Base-by-base conservation (phyloP, 768 basidiomycete species). In the Mycena epipterygia region DNA sequence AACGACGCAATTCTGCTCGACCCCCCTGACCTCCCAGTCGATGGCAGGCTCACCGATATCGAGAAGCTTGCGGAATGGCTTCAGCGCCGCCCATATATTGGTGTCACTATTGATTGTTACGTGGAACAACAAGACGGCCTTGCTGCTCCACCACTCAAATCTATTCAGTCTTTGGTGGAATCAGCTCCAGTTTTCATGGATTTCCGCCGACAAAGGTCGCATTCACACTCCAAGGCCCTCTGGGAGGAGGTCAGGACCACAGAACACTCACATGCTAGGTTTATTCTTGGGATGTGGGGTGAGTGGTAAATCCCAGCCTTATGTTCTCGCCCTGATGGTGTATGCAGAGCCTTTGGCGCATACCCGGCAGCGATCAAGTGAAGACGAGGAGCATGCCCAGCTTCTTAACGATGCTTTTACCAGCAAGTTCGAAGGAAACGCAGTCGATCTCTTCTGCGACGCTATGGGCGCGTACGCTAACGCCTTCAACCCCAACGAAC, bases 281-380 rank as follows among this genome's bases (percentile, higher is more conserved):
- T 59, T 16, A 16, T 59, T 11, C 39, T 59, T 7, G 39, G 13
- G 8, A 59, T 59, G 57, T 59, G 57, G 57, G 25, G 57, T 59
- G 39, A 59, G 25, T 44, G 41, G 57, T 30, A 44, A 59, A 48
- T 41, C 44, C 44, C 59, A 60, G 19, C 59, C 44, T 48, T 23
- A 25, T 25, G 19, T 33, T 48, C 27, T 46, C 29, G 59, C 59
- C 44, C 59, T 60, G 11, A 60, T 59, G 41, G 57, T 33, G 17
- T 44, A n/a, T 48, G 59, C 59, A 46, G 59, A 2, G 13, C 42
- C 44, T 7, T 13, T 35, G 5, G 17, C 5, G 19, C 57, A 59
- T 44, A 49, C 42, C 32, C 59, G 32, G 5, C 44, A 61, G 23
- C 59, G 16, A 1, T 58, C 35, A 1, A 29, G 12, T 3, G 37